A percentile compares a stretch with the other conserved stretches of the same genome.
phyloP scores from a whole-genome alignment of 257 asterid species.

The Mitragyna speciosa region DNA sequence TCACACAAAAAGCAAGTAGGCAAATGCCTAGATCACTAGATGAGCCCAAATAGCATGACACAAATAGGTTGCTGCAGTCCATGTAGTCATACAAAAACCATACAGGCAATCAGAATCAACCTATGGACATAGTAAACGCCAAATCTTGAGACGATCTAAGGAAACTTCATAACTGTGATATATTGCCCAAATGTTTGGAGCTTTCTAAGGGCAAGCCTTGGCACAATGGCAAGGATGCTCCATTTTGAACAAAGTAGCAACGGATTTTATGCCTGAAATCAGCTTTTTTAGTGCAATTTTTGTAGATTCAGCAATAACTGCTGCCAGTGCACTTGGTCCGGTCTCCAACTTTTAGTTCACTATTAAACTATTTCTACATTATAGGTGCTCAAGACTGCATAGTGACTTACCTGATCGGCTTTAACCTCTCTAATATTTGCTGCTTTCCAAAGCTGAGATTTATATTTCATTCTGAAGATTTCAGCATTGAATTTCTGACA shows the following conservation, averaged over 20 bases:
- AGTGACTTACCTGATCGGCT: constrained; percentile 54
- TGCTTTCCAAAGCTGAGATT: constrained; percentile 46
- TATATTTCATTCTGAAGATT: constrained; percentile 45
- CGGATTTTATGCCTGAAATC: neutral
- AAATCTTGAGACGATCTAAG: neutral
- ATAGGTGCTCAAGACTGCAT: neutral
- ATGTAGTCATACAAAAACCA: neutral
- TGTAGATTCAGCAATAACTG: neutral
- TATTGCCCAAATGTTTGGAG: neutral
- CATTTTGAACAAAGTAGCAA: neutral
- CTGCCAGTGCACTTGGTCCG: neutral
- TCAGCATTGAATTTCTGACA: constrained; percentile 45
- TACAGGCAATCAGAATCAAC: neutral
- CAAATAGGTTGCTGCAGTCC: neutral
- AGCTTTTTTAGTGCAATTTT: neutral
- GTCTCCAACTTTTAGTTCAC: neutral
- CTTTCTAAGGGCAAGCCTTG: neutral
- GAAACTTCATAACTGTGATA: neutral
- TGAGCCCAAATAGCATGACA: neutral
- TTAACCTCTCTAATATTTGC: constrained; percentile 50
- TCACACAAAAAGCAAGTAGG: neutral
- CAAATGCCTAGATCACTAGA: neutral
- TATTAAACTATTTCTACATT: neutral
- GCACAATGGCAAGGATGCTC: neutral
- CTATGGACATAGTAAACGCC: neutral